phyloP scores from a whole-genome alignment of 2,329 filamentous ascomycete genomes.

The Aaosphaeria arxii region DNA sequence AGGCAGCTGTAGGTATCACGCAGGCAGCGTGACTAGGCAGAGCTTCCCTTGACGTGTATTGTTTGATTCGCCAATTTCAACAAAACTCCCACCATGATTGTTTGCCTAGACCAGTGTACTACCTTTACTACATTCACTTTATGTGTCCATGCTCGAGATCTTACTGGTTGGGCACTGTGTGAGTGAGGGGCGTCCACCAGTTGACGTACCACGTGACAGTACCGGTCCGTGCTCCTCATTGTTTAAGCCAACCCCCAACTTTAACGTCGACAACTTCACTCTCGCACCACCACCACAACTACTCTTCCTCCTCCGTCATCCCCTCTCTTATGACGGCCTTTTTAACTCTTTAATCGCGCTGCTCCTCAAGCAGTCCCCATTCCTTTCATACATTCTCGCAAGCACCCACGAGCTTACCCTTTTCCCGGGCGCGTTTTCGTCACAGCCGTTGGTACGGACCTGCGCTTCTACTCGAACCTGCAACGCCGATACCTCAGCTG shows the following conservation, averaged over 20 bases:
- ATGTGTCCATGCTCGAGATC: no score
- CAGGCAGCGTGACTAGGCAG: no score
- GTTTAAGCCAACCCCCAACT: constrained; percentile 2
- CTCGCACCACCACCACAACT: constrained; percentile 1
- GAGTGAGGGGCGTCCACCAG: no score
- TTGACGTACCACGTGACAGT: no score
- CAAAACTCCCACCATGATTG: no score
- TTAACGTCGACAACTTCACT: constrained; percentile 17
- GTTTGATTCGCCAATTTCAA: no score
- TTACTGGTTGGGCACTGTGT: no score
- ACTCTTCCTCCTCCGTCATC: background rate
- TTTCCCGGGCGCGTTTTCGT: constrained; percentile 34
- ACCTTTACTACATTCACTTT: no score
- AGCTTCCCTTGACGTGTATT: no score
- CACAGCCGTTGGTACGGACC: constrained; percentile 7
- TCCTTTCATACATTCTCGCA: constrained; percentile 15
- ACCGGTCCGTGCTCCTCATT: background rate
- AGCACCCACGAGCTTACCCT: constrained; percentile 18
- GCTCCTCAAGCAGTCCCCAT: constrained; percentile 19
- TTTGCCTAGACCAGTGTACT: no score
- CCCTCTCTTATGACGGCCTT: constrained; percentile 25
- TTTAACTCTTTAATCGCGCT: constrained; percentile 28
- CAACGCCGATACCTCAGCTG: constrained; percentile 5
- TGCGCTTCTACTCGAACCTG: constrained; percentile 1
- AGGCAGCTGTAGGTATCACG: no score